Base-by-base conservation (phyloP, 108 stramenopile species). In the Epipyxis sp. region DNA sequence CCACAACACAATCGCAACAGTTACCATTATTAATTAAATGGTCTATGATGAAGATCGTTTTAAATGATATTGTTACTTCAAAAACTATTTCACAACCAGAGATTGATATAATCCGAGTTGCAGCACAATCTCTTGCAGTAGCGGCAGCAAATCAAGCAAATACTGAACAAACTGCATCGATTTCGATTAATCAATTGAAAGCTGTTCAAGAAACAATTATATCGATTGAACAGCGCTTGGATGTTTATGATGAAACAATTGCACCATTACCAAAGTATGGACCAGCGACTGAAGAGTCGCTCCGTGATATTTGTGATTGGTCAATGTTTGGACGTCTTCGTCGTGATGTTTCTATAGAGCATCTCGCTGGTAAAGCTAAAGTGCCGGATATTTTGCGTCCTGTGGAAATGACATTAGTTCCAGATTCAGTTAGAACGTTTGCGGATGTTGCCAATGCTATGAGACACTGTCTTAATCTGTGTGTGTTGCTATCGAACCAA, bases 401-500 rank as follows among this genome's bases (percentile, higher is more conserved):
- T 37, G 91, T 95, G 43, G 95, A 96, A 34, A 83, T 98, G 44
- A 96, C 95, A 1, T 82, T 79, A 0, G 87, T 96, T 79, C 95
- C 97, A 58, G 92, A 92, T 59, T 82, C 84, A 44, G 94, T 96
- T 0, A 91, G 88, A 0, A 85, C 92, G 58, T 95, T 91, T 78
- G 84, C 88, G 35, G 90, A 89, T 2, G 94, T 95, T 10, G 89
- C 94, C 32, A 91, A 91, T 1, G 93, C 91, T 42, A 85, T 97
- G 37, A 91, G 94, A 45, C 84, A 94, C 44, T 87, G 91, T 41
- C 91, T 90, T 40, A 92, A 99, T 83, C 90, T 94, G 0, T 97
- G 96, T 79, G 95, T 92, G 78, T 79, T 99, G 65, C 83, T 99
- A 57, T 88, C 95, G 0, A 96, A 99, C 65, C 98, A 99, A 85